A percentile compares a stretch with the other conserved stretches of the same genome.
Evolutionary conservation across 176 grass and related monocot genomes (phyloP).

Genomic region (Poa annua): DNA sequence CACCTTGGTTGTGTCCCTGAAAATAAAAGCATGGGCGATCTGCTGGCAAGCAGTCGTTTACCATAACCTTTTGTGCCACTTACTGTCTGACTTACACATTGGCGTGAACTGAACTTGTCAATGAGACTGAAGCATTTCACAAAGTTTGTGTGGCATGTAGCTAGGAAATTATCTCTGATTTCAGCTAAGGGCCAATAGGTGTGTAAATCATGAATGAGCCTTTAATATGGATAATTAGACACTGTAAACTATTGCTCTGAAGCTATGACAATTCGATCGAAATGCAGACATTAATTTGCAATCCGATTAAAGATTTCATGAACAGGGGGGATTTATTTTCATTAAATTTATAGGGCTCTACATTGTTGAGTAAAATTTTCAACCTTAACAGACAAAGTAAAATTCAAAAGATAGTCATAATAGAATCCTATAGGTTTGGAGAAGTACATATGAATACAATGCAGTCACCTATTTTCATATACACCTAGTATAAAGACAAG

Average conservation of each 20-base stretch:
- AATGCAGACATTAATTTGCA: slow-evolving; percentile 8
- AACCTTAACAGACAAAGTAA: slow-evolving; percentile 3
- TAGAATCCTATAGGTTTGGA: slow-evolving; percentile 1
- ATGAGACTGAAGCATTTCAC: neutral
- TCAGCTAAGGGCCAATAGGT: slow-evolving; percentile 18
- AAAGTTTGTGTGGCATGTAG: slow-evolving; percentile 6
- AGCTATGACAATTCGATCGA: neutral
- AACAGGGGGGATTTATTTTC: neutral
- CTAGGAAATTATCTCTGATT: neutral
- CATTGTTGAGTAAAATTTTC: neutral
- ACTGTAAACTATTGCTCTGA: slow-evolving; percentile 7
- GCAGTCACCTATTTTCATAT: neutral
- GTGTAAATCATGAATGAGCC: neutral
- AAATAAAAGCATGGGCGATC: slow-evolving; percentile 30
- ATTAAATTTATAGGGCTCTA: neutral
- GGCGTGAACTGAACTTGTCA: slow-evolving; percentile 16
- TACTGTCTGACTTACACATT: neutral
- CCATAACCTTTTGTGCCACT: neutral
- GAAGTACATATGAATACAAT: slow-evolving; percentile 18
- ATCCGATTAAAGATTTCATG: neutral
- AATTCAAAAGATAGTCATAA: neutral
- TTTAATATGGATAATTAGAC: slow-evolving; percentile 15
- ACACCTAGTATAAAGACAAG: slow-evolving; percentile 6
- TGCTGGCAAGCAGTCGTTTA: slow-evolving; percentile 22
- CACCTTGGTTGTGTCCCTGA: slow-evolving; percentile 27